Evolutionary conservation across 768 basidiomycete species (phyloP), one percentile per base, ranked within the genome.

Genomic region (Lentinula guzmanii): DNA sequence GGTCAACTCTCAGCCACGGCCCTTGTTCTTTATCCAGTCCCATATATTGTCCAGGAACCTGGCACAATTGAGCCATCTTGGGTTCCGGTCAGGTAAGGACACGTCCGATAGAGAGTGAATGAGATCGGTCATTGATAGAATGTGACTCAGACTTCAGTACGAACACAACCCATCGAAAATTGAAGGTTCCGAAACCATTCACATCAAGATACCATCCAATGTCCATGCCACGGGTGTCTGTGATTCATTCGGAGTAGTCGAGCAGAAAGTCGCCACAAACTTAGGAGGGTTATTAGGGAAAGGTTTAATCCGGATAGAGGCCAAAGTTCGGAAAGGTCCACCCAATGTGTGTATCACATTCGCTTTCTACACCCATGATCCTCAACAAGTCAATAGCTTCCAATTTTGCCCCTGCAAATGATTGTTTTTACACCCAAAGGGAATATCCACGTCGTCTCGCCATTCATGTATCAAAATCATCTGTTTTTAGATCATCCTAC

Each of bases 401-500:
- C 91, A 52, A 91, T 94, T 59, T 78, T 96, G 50, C 85, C 87
- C 21, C 79, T 98, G 16, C 89, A 90, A 69, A 82, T 97, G 73
- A 84, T 97, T 42, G 86, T 98, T 34, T 96, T 91, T 74, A 96
- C 96, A 5, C 93, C 93, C 4, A 97, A 96, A 71, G 91, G 93
- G 35, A 95, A 98, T 73, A 89, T 98, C 64, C 76, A 80, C 35
- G 86, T 89, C 59, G 89, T 99, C 63, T 87, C 91, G 64, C 79
- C 85, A 68, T 86, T 86, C 68, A 82, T 98, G 54, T 82, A 85
- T 24, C 79, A 84, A 61, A 81, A 82, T 62, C 82, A 81, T 43
- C 76, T 95, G 7, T 77, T 89, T 57, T 84, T 98, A 52, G 87
- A 92, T 68, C 89, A 97, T 66, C 96, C 97, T 1, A 75, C 83